phyloP scores from a whole-genome alignment of 352 stramenopile genomes.

The Phytophthora citrophthora region DNA sequence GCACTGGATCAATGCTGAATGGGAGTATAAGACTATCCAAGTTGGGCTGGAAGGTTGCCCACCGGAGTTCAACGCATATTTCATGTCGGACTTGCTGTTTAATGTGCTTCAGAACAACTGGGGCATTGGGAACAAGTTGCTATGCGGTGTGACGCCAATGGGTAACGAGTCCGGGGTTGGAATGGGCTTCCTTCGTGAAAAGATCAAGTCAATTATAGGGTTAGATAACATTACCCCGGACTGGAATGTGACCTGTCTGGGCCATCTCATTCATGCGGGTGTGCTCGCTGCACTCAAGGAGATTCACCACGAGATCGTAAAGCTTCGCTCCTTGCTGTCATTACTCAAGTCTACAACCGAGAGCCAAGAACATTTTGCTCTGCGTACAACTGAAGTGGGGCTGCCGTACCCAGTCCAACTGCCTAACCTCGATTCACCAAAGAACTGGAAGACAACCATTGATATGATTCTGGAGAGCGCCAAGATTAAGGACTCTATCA shows the following conservation, averaged over 20 bases:
- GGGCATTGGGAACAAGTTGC: conserved; percentile 71
- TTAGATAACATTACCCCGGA: conserved; percentile 75
- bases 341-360: conserved; percentile 75
- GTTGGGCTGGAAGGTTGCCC: conserved; percentile 76
- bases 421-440: conserved; percentile 74
- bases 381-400: conserved; percentile 73
- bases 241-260: conserved; percentile 80
- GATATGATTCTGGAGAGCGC: conserved; percentile 78
- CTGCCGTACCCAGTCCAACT: conserved; percentile 67
- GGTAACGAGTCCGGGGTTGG: conserved; percentile 67
- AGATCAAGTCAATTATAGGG: conserved; percentile 80
- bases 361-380: conserved; percentile 75
- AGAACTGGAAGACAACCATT: conserved; percentile 72
- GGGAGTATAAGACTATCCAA: conserved; percentile 85
- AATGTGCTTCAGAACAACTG: conserved; percentile 84
- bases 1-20: conserved; percentile 88
- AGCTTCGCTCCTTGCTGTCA: conserved; percentile 75
- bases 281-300: conserved; percentile 74
- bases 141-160: conserved; percentile 73
- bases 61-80: conserved; percentile 74
- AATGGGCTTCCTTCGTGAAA: conserved; percentile 81
- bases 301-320: conserved; percentile 75
- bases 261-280: conserved; percentile 74
- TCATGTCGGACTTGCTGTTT: conserved; percentile 82
- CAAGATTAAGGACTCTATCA: conserved; percentile 83